Evolutionary conservation across 768 basidiomycete genomes (phyloP).

Genomic region (Mycena maculata): DNA sequence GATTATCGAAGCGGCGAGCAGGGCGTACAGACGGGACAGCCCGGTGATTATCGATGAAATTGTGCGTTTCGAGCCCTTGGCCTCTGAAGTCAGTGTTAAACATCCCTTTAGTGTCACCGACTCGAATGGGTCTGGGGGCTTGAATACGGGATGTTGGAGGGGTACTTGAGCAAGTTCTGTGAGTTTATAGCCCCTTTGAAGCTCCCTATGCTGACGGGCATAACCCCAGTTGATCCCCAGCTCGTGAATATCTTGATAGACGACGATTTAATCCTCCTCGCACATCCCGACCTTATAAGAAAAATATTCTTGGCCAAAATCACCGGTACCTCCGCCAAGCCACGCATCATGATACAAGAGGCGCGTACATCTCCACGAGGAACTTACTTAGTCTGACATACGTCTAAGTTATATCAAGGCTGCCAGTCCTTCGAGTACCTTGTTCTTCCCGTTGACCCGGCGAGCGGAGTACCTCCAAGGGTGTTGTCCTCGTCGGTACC

Average conservation of each 20-base stretch:
- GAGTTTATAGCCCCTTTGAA: neutral
- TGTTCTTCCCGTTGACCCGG: slow-evolving; percentile 5
- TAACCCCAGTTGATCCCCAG: no score
- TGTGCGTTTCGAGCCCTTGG: no score
- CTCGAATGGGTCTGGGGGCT: slow-evolving; percentile 21
- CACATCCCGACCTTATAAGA: neutral
- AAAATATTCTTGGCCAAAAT: neutral
- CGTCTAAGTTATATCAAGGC: neutral
- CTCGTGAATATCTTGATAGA: neutral
- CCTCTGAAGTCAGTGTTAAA: no score
- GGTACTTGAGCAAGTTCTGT: neutral
- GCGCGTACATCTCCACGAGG: no score
- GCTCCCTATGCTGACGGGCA: no score
- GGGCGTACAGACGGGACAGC: no score
- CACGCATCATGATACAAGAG: no score
- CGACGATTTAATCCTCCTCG: neutral
- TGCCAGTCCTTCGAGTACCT: slow-evolving; percentile 6
- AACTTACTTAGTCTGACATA: no score
- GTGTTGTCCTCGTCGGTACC: neutral
- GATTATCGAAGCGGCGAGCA: no score
- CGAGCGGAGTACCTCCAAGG: neutral
- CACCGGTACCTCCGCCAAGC: no score
- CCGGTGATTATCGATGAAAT: no score
- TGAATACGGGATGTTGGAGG: neutral
- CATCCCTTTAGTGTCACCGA: neutral